A percentile compares a stretch with the other conserved stretches of the same genome.
Evolutionary conservation across 208 protist species (phyloP).

Genomic region (Crithidia brevicula): DNA sequence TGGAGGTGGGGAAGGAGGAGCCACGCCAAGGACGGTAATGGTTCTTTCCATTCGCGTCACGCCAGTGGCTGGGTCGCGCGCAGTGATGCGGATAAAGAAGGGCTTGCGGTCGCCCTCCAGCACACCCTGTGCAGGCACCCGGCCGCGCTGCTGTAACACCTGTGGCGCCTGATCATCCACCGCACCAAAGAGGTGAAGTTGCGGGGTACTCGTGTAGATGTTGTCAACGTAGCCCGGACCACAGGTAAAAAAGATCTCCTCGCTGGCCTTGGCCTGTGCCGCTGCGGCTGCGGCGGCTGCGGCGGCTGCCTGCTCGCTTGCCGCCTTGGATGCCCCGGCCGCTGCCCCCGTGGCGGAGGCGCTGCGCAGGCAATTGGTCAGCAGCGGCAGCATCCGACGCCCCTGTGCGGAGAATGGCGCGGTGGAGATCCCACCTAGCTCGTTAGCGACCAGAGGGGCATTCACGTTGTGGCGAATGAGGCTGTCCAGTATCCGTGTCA

Average conservation of each 20-base stretch:
- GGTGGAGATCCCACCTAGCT: constrained; percentile 38
- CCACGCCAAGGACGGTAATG: constrained; percentile 52
- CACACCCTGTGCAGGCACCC: constrained; percentile 43
- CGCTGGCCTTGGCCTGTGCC: constrained; percentile 8
- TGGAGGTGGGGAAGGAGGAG: neutral
- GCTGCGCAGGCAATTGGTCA: constrained; percentile 54
- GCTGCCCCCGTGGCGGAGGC: constrained; percentile 21
- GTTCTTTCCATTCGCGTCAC: constrained; percentile 40
- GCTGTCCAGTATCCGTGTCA: constrained; percentile 66
- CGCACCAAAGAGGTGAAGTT: constrained; percentile 53
- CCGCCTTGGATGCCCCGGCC: constrained; percentile 19
- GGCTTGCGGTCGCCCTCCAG: constrained; percentile 32
- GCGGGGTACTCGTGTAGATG: constrained; percentile 58
- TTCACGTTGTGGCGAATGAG: constrained; percentile 59
- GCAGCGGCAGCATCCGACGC: constrained; percentile 54
- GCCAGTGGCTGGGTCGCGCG: constrained; percentile 52
- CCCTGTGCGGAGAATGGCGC: constrained; percentile 42
- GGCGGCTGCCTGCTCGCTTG: constrained; percentile 7
- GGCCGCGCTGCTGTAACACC: constrained; percentile 61
- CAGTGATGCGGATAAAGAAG: constrained; percentile 68
- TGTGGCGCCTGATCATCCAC: constrained; percentile 62
- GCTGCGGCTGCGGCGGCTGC: neutral
- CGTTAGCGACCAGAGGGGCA: constrained; percentile 43
- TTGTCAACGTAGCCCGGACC: constrained; percentile 62
- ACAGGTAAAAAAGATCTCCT: constrained; percentile 70